Base-by-base conservation (phyloP, 73 alveolate species). In the Paraurostyla sp. region DNA sequence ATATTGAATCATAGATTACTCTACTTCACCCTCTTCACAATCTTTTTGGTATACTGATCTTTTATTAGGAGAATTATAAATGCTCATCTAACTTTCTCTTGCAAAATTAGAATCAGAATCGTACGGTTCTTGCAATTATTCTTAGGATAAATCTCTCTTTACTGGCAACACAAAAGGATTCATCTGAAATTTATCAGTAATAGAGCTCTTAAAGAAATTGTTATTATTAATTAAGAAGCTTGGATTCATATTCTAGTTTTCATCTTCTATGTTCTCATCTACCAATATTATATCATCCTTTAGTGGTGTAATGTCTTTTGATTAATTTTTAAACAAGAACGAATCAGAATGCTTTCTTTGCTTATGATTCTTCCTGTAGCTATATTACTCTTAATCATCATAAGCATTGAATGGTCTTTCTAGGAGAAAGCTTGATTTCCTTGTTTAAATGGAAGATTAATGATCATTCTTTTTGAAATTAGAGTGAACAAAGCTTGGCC, bases 131-230 rank as follows among this genome's bases (percentile, higher is more conserved):
- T 65, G 41, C 9, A 65, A 11, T 22, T 56, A 65, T 38, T 65
- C 41, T 32, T 2, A 65, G 13, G 82, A 65, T 15, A 65, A 40
- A 11, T 65, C 82, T 40, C 82, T 65, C 23, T 38, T 65, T 38
- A 65, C 1, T 15, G 82, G 82, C 58, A 38, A 13, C 4, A 65
- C 58, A 22, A 65, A 65, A 16, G 82, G 82, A 38, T 65, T 65
- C 42, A 13, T 18, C 46, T 65, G 25, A 13, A 65, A 65, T 22
- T 40, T 40, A 13, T 65, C 58, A 32, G 58, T 23, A 38, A 65
- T 65, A 6, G 82, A 65, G 41, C 82, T 40, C 38, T 30, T 65
- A 65, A 65, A 65, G 42, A 65, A 65, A 9, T 65, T 32, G 41
- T 65, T 65, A 6, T 23, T 35, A 11, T 65, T 11, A 9, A 65